Conservation (phyloP, 2,329 filamentous ascomycete species). For the Sclerotinia subarctica region DNA sequence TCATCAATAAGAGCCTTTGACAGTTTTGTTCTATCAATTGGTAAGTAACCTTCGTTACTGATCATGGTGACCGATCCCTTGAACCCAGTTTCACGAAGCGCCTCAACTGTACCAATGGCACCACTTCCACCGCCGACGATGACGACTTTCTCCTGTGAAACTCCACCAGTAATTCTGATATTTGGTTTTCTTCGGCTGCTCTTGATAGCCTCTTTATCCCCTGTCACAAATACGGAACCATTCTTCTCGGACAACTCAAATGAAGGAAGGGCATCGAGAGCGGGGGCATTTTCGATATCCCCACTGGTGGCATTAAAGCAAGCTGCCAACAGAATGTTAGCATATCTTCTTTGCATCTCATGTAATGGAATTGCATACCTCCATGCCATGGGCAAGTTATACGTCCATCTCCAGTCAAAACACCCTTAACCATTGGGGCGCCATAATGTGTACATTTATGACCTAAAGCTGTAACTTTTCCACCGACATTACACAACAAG, state of each 20-base stretch:
- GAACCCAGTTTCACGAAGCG: slow-evolving; percentile 77
- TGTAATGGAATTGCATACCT: slow-evolving; percentile 50
- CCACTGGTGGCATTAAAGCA: slow-evolving; percentile 89
- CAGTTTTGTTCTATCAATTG: slow-evolving; percentile 91
- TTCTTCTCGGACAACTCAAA: slow-evolving; percentile 81
- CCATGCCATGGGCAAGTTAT: slow-evolving; percentile 97
- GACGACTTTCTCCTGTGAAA: slow-evolving; percentile 64
- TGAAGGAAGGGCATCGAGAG: slow-evolving; percentile 77
- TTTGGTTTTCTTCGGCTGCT: slow-evolving; percentile 69
- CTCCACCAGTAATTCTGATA: slow-evolving; percentile 61
- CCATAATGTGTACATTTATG: slow-evolving; percentile 90
- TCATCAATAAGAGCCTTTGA: slow-evolving; percentile 91
- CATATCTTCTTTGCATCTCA: neutral
- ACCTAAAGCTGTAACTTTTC: slow-evolving; percentile 74
- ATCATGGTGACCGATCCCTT: slow-evolving; percentile 78
- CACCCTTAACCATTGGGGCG: slow-evolving; percentile 81
- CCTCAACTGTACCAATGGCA: slow-evolving; percentile 76
- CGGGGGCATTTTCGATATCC: slow-evolving; percentile 93
- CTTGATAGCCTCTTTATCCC: slow-evolving; percentile 76
- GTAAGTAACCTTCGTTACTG: slow-evolving; percentile 77
- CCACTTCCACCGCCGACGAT: slow-evolving; percentile 87
- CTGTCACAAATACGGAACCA: slow-evolving; percentile 79
- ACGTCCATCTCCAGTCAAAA: slow-evolving; percentile 76
- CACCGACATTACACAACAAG: slow-evolving; percentile 74
- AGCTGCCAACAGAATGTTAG: slow-evolving; percentile 49